Conservation (phyloP, 2,329 filamentous ascomycete species). For the Diaporthe humulicola region DNA sequence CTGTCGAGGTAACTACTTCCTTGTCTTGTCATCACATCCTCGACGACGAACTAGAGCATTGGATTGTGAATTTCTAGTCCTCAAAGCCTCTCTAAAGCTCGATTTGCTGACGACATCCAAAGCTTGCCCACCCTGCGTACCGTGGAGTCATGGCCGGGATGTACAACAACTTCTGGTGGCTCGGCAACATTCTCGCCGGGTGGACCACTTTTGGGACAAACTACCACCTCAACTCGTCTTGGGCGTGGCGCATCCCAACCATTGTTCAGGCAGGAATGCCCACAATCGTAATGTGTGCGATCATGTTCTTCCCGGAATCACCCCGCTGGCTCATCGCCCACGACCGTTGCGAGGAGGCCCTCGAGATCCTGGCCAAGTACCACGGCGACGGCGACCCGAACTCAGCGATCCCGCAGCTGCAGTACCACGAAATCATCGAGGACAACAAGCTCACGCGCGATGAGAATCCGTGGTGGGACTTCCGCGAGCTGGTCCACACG, state of each 20-base stretch:
- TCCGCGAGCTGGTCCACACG: constrained; percentile 57
- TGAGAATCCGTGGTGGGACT: constrained; percentile 62
- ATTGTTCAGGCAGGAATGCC: constrained; percentile 60
- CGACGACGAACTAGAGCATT: constrained; percentile 50
- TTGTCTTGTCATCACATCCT: no score
- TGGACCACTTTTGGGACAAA: constrained; percentile 61
- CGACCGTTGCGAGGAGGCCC: constrained; percentile 47
- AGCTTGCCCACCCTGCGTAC: constrained; percentile 52
- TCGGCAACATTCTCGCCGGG: constrained; percentile 64
- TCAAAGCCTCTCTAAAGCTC: not conserved
- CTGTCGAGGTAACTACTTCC: constrained; percentile 51
- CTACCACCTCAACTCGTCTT: constrained; percentile 53
- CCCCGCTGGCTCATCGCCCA: constrained; percentile 50
- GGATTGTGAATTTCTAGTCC: not conserved
- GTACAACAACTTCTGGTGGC: constrained; percentile 61
- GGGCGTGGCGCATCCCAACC: constrained; percentile 54
- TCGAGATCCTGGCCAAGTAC: constrained; percentile 49
- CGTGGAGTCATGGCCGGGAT: constrained; percentile 57
- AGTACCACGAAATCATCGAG: constrained; percentile 57
- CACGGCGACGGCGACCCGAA: constrained; percentile 56
- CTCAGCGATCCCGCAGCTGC: constrained; percentile 54
- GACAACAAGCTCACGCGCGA: constrained; percentile 55
- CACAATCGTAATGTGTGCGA: constrained; percentile 50
- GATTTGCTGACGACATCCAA: not conserved
- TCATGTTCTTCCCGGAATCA: constrained; percentile 50